Evolutionary conservation across 2,329 filamentous ascomycete species (phyloP), one percentile per base, ranked within the genome.

Genomic region (Fonsecaea multimorphosa): DNA sequence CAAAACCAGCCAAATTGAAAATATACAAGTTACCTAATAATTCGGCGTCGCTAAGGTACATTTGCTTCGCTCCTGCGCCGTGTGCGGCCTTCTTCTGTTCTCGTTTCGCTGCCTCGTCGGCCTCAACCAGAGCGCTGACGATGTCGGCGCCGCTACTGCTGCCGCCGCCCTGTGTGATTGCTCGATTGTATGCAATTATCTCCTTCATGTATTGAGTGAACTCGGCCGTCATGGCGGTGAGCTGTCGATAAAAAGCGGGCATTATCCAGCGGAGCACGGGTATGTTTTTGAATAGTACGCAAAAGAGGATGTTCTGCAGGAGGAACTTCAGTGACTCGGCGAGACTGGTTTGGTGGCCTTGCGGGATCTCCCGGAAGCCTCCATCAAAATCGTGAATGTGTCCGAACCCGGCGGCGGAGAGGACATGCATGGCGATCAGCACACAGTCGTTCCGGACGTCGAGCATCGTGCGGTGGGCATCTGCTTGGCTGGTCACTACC

Each of bases 1-100:
- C 83, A 63, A 84, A 82, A 0, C 83, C 83, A 0, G 83, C 83
- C 57, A 85, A 76, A 55, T 81, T 83, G 66, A 84, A 78, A 1
- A 81, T 74, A 58, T 82, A 83, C 54, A 83, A 73, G 53, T 84
- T 84, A 14, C 83, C 81, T 46, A 81, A 80, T 5, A 85, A 79
- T 64, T 85, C 83, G 6, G 59, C 40, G 53, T 80, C 77, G 0
- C 72, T 80, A 34, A 79, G 73, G 11, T 74, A 69, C 55, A 61
- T 66, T 0, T 64, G 61, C 5, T 64, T 70, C 2, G 52, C 57
- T 3, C 68, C 56, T n/a, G 71, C 40, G n/a, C 52, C 70, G 16
- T 72, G 69, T 9, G 79, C 70, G 0, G 75, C 74, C 11, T 67
- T 74, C 27, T 79, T 76, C 63, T 72, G 75, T 73, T 74, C 73